A percentile compares a stretch with the other conserved stretches of the same genome.
phyloP scores from a whole-genome alignment of 257 asterid species.

The Anisodus acutangulus region DNA sequence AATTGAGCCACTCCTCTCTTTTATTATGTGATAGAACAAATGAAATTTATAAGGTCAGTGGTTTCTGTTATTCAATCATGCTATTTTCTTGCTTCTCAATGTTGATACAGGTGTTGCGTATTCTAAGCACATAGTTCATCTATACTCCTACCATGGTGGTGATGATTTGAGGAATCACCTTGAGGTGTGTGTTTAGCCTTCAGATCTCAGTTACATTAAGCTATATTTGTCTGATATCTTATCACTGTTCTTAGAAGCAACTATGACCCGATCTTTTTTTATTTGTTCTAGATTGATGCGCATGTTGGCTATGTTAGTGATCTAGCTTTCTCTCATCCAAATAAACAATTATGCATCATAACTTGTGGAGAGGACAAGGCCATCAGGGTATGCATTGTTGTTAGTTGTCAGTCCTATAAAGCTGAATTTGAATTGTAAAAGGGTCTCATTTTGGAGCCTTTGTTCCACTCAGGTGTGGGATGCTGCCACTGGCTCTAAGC shows the following conservation, averaged over 20 bases:
- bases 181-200: slow-evolving; percentile 52
- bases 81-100: slow-evolving; percentile 20
- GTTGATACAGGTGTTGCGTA: slow-evolving; percentile 66
- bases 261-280: slow-evolving; percentile 14
- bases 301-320: slow-evolving; percentile 65
- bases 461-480: slow-evolving; percentile 54
- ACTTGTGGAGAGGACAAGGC: slow-evolving; percentile 80
- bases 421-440: not conserved
- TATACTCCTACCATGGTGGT: slow-evolving; percentile 52
- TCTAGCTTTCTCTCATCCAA: slow-evolving; percentile 62
- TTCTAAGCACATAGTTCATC: slow-evolving; percentile 74
- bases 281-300: slow-evolving; percentile 64
- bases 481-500: slow-evolving; percentile 49
- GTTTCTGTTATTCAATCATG: not conserved
- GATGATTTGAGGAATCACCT: slow-evolving; percentile 56
- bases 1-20: not conserved
- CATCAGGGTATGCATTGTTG: slow-evolving; percentile 54
- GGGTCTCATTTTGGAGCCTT: not conserved
- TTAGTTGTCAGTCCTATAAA: not conserved
- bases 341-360: slow-evolving; percentile 53
- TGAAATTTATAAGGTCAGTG: not conserved
- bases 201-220: not conserved
- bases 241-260: not conserved
- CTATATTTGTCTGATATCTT: not conserved
- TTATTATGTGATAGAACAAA: not conserved